These are phyloP conservation scores for Pleurotus djamor DNA, from an alignment of 768 basidiomycete species.

Conservation along the genomic window DNA sequence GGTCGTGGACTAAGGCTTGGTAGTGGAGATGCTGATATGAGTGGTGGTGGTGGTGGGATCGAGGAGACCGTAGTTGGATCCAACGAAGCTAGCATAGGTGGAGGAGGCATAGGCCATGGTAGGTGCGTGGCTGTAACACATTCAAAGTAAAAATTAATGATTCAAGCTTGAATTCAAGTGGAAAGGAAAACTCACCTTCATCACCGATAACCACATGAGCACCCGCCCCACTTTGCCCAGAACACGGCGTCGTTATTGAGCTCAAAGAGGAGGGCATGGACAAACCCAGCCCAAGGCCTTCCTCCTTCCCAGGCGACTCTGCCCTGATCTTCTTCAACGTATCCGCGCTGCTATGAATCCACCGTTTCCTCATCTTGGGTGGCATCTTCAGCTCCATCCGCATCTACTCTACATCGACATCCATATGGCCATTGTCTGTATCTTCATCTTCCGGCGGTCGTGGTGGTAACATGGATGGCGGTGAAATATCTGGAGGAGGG, in stretches of 20 bases:
- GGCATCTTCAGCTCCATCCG: constrained; percentile 55
- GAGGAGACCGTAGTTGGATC: constrained; percentile 31
- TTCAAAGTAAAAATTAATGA: too few species aligned
- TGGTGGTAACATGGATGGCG: not conserved
- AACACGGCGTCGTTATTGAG: too few species aligned
- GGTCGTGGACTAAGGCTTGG: too few species aligned
- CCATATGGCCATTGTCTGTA: not conserved
- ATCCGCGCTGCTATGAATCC: constrained; percentile 31
- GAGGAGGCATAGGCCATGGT: too few species aligned
- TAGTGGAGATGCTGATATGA: too few species aligned
- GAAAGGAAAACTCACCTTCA: too few species aligned
- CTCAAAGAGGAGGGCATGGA: too few species aligned
- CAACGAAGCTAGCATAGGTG: constrained; percentile 42
- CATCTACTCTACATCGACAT: constrained; percentile 18
- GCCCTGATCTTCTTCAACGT: constrained; percentile 16
- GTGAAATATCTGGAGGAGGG: constrained; percentile 2
- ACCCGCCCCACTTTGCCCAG: too few species aligned
- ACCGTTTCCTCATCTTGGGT: constrained; percentile 61
- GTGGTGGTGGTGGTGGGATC: too few species aligned
- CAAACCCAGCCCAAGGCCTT: constrained; percentile 13
- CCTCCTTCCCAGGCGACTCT: constrained; percentile 1
- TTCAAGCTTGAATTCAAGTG: too few species aligned
- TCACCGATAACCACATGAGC: too few species aligned
- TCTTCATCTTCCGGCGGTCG: constrained; percentile 6
- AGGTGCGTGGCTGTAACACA: too few species aligned